Conservation (phyloP, 2,329 filamentous ascomycete species). For the Scedosporium dehoogii region DNA sequence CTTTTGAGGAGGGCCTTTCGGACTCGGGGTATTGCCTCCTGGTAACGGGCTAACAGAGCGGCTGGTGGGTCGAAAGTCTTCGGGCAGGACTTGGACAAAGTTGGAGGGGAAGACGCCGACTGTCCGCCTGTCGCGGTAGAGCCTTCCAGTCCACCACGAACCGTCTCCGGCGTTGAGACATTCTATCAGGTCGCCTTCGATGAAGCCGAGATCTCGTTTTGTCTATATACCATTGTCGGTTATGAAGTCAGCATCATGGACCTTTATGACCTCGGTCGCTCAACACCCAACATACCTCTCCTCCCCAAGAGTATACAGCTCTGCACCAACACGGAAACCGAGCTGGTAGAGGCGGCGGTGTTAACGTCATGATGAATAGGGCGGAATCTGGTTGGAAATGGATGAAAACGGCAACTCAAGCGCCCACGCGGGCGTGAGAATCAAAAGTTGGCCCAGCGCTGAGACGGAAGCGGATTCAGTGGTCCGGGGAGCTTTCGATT, state of each 20-base stretch:
- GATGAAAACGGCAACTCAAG: not conserved
- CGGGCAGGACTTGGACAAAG: slow-evolving; percentile 83
- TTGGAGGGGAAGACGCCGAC: slow-evolving; percentile 94
- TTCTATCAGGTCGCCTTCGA: slow-evolving; percentile 96
- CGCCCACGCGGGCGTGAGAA: slow-evolving; percentile 1
- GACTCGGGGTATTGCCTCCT: slow-evolving; percentile 41
- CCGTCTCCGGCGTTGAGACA: slow-evolving; percentile 96
- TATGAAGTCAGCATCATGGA: not conserved
- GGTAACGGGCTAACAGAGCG: slow-evolving; percentile 53
- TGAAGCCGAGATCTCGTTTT: slow-evolving; percentile 89
- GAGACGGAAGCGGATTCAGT: too few species aligned
- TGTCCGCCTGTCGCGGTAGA: slow-evolving; percentile 81
- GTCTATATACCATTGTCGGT: slow-evolving; percentile 38
- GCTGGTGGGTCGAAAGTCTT: slow-evolving; percentile 69
- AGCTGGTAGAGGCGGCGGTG: slow-evolving; percentile 55
- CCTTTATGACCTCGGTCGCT: not conserved
- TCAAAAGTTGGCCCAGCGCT: not conserved
- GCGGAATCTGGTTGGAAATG: not conserved
- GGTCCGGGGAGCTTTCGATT: too few species aligned
- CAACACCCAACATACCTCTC: slow-evolving; percentile 47
- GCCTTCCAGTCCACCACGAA: slow-evolving; percentile 93
- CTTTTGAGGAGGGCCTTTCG: slow-evolving; percentile 46
- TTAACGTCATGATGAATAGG: slow-evolving; percentile 30
- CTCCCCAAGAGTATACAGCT: slow-evolving; percentile 87
- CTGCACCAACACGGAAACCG: slow-evolving; percentile 87